Evolutionary conservation across 2,329 filamentous ascomycete genomes (phyloP), one percentile per base, ranked within the genome.

Genomic region (Venturia aucupariae): DNA sequence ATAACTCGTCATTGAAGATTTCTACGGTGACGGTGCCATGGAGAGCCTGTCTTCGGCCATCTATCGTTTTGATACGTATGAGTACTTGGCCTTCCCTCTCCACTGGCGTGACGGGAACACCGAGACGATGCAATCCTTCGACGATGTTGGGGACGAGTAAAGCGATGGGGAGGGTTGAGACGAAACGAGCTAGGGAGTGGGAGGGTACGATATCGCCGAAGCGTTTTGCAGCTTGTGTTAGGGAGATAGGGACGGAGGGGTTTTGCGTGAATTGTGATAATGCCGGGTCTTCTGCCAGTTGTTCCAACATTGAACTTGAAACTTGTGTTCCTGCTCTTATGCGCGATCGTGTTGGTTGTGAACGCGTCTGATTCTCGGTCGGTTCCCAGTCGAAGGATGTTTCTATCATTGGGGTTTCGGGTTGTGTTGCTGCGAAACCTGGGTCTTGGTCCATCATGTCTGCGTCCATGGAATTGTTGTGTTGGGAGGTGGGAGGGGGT

Each of bases 201-300:
- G 89, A 82, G 0, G 94, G 95, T 54, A 97, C 86, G 70, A 99
- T 95, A 74, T 99, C 94, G 68, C 85, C 85, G 81, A 97, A 99
- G 55, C 84, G 86, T 38, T 89, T 89, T 3, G 94, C 94, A 67
- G 89, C 88, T 75, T 99, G 94, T 0, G 94, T 99, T 48, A 95
- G 83, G 55, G 86, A 90, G 67, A 96, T 78, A 0, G 92, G 90
- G 0, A 96, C 87, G 6, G 87, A 84, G 0, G 90, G 92, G 3
- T 82, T 86, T 61, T 87, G 82, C 4, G 90, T 89, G 81, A 97
- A 97, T 74, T 97, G 94, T 1, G 83, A 84, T 77, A 87, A 82
- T 65, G 88, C 89, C 0, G 93, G 93, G 73, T 97, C 94, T 69
- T 96, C 90, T 60, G 87, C 86, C 1, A 97, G 84, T 62, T 84